Conservation (phyloP, 192 early-diverging fungal species). For the Coemansia guatemalensis region DNA sequence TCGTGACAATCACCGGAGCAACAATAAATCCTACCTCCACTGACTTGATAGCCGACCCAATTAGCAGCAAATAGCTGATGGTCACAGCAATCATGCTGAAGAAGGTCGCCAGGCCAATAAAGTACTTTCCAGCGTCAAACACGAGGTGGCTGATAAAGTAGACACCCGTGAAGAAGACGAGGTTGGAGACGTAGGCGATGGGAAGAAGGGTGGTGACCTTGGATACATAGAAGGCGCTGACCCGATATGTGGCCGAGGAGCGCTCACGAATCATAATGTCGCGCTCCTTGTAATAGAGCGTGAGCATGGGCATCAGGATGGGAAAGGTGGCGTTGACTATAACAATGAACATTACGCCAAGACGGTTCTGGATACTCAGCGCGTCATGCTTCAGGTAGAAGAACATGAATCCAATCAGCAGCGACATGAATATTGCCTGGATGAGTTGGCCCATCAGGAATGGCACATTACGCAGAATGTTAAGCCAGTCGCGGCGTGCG, state of each 20-base stretch:
- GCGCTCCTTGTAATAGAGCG: slow-evolving; percentile 53
- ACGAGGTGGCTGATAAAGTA: slow-evolving; percentile 50
- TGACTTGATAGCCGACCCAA: slow-evolving; percentile 40
- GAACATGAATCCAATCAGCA: slow-evolving; percentile 63
- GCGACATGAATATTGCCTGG: slow-evolving; percentile 45
- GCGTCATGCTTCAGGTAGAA: slow-evolving; percentile 51
- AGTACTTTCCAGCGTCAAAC: slow-evolving; percentile 52
- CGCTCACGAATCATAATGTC: slow-evolving; percentile 68
- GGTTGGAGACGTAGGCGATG: slow-evolving; percentile 32
- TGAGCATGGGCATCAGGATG: slow-evolving; percentile 58
- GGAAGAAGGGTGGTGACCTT: slow-evolving; percentile 59
- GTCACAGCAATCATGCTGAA: slow-evolving; percentile 41
- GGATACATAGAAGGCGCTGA: slow-evolving; percentile 61
- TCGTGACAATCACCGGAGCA: slow-evolving; percentile 41
- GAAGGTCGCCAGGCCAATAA: slow-evolving; percentile 44
- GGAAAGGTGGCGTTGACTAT: slow-evolving; percentile 59
- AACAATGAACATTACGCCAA: slow-evolving; percentile 52
- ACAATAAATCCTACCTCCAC: slow-evolving; percentile 50
- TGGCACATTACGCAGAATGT: slow-evolving; percentile 39
- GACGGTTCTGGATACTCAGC: slow-evolving; percentile 49
- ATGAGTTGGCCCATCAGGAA: slow-evolving; percentile 36
- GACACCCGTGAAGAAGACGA: slow-evolving; percentile 47
- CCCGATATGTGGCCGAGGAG: slow-evolving; percentile 63
- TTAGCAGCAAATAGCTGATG: slow-evolving; percentile 38
- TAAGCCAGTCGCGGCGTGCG: slow-evolving; percentile 54